Evolutionary conservation across 306 rosid genomes (phyloP).

Genomic region (Dalbergia cultrata): DNA sequence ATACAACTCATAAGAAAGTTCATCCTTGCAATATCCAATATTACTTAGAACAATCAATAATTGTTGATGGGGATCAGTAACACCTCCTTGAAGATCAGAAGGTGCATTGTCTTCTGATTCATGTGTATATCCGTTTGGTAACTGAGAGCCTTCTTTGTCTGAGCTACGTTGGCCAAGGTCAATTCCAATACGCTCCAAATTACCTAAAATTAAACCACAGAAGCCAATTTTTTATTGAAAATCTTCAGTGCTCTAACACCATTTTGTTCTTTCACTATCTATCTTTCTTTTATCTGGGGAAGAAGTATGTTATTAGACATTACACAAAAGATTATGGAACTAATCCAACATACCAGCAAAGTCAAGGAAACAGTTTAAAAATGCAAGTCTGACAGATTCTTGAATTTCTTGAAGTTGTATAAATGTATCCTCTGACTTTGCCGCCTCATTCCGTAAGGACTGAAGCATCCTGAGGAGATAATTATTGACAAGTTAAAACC

Average conservation of each 20-base stretch:
- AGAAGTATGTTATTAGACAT: constrained; percentile 25
- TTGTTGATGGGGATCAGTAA: constrained; percentile 77
- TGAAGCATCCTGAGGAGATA: constrained; percentile 78
- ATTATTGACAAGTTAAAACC: constrained; percentile 43
- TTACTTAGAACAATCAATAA: constrained; percentile 90
- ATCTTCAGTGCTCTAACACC: constrained; percentile 24
- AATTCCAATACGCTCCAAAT: constrained; percentile 80
- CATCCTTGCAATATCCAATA: constrained; percentile 96
- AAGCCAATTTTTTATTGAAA: constrained; percentile 45
- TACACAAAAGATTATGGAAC: constrained; percentile 24
- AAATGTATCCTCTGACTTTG: constrained; percentile 88
- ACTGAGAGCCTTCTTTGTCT: constrained; percentile 62
- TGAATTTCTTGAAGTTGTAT: constrained; percentile 89
- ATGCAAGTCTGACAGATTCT: constrained; percentile 95
- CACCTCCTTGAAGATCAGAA: constrained; percentile 67
- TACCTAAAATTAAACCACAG: constrained; percentile 62
- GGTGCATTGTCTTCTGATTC: constrained; percentile 61
- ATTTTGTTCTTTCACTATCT: constrained; percentile 27
- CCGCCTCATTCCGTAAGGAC: constrained; percentile 81
- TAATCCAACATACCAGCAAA: constrained; percentile 85
- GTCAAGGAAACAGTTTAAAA: constrained; percentile 92
- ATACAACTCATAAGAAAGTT: constrained; percentile 86
- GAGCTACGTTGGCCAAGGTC: constrained; percentile 73
- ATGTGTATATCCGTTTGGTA: constrained; percentile 79
- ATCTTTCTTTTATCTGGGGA: constrained; percentile 14